Evolutionary conservation across 495 filamentous ascomycete genomes (phyloP).

Genomic region (Neurospora sublineolata): DNA sequence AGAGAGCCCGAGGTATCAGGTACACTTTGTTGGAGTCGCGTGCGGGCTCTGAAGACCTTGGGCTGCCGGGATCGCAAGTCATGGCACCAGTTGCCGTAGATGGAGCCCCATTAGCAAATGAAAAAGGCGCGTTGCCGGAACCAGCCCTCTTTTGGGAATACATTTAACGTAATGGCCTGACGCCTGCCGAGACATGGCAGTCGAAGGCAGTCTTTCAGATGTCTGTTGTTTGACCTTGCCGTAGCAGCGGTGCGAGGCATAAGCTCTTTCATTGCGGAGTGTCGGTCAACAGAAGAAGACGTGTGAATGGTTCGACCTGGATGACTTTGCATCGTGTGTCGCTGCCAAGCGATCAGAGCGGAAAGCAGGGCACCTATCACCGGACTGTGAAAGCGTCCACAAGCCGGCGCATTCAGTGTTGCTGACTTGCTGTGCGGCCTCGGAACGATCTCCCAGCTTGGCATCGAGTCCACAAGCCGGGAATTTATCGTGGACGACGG

Average conservation of each 20-base stretch:
- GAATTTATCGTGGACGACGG: not conserved
- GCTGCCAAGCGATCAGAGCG: not conserved
- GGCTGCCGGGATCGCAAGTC: slow-evolving; percentile 6
- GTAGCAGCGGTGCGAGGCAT: not conserved
- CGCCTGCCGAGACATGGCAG: slow-evolving; percentile 26
- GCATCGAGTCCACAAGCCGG: not conserved
- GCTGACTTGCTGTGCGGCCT: not conserved
- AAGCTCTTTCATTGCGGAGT: not conserved
- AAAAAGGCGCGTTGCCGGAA: slow-evolving; percentile 27
- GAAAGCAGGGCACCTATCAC: not conserved
- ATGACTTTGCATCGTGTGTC: not conserved
- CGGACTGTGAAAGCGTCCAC: not conserved
- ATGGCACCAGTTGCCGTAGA: slow-evolving; percentile 6
- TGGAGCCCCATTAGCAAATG: slow-evolving; percentile 36
- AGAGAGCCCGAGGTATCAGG: not conserved
- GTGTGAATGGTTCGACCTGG: not conserved
- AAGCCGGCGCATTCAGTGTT: not conserved
- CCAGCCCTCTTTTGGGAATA: slow-evolving; percentile 28
- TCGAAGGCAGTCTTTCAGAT: slow-evolving; percentile 1
- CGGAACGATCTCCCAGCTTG: not conserved
- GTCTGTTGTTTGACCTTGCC: not conserved
- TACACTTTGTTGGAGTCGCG: not conserved
- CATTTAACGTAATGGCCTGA: slow-evolving; percentile 41
- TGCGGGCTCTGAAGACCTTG: not conserved
- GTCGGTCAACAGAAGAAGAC: not conserved